Base-by-base conservation (phyloP, 2,329 filamentous ascomycete genomes). In the Cadophora sp. region DNA sequence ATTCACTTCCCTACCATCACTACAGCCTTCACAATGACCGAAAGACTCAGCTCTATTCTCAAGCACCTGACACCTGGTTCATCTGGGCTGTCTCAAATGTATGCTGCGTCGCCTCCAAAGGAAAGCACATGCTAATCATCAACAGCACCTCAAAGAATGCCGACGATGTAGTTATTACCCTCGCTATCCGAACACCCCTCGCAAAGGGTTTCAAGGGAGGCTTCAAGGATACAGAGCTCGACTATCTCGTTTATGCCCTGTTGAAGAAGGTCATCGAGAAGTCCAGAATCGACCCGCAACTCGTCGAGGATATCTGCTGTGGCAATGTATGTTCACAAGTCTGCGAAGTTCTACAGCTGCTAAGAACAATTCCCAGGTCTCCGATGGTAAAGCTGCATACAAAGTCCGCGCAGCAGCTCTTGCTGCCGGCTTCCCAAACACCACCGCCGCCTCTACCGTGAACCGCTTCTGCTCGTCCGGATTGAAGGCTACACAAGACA, bases 381-480 rank as follows among this genome's bases (percentile, higher is more conserved):
- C 88, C 67, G 93, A 97, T 76, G 84, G 84, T 74, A 95, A 96
- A 81, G 92, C 94, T 66, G 89, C 95, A 67, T 97, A 97, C 87
- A 95, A 97, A 80, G 84, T 92, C 77, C 95, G 96, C 75, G 93
- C 94, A 63, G 93, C 96, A 56, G 86, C 92, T 71, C 91, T 98
- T 71, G 92, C 93, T 59, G 96, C 96, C 67, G 96, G 96, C 74
- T 97, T 96, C 84, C 94, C 96, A 74, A 94, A 96, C 83, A 97
- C 95, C 7, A 87, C 92, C 60, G 88, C 89, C 72, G 93, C 92
- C 72, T 94, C 87, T 53, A 90, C 91, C 53, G 86, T 97, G 68
- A 98, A 98, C 86, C 91, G 96, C 70, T 98, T 99, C 89, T 99
- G 96, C 86, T 97, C 93, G 46, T 97, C 94, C 0, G 96, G 96